Evolutionary conservation across 164 flowering plant genomes (phyloP), one percentile per base, ranked within the genome.

Genomic region (Berberis thunbergii): DNA sequence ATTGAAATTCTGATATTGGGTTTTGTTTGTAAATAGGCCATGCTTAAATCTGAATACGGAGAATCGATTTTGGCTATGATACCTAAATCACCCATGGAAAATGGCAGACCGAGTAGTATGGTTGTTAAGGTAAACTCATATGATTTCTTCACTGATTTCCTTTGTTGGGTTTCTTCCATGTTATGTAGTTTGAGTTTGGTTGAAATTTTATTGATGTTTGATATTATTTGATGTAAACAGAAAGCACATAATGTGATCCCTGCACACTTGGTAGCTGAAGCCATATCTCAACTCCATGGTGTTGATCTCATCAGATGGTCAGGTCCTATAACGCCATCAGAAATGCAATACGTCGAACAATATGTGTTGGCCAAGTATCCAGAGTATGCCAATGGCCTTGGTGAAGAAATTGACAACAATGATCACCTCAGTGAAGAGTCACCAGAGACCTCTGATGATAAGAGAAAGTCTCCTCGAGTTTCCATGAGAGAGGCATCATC

Each of bases 281-380:
- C 92, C 56, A 89, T 89, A 70, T 89, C 92, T 44, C 84, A 86
- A n/a, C 82, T 86, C 69, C 86, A 74, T 49, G 91, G 86, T 41
- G 79, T 80, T 46, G 91, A 85, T 62, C 78, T 70, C 49, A 79
- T 74, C 43, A 79, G 96, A 74, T 89, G 92, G 90, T 86, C 96
- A 41, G 92, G 96, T 12, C 92, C 92, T 6, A 86, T 88, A 64
- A 88, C 96, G 26, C 88, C 86, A 38, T 75, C 64, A 12, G 96
- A 89, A 70, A 89, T 74, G 88, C 79, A 81, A 69, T 88, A 84
- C 65, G 92, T 85, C 2, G 83, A 86, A 63, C 84, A 89, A 48
- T 86, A 89, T 66, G 88, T 89, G 4, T 70, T 83, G 54, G 84
- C 96, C 1, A 86, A 86, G 69, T 86, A 88, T 61, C 91, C 96